These are phyloP conservation scores for Ambrosia hybrid DNA, from an alignment of 140 eudicot genomes.

Conservation along the genomic window DNA sequence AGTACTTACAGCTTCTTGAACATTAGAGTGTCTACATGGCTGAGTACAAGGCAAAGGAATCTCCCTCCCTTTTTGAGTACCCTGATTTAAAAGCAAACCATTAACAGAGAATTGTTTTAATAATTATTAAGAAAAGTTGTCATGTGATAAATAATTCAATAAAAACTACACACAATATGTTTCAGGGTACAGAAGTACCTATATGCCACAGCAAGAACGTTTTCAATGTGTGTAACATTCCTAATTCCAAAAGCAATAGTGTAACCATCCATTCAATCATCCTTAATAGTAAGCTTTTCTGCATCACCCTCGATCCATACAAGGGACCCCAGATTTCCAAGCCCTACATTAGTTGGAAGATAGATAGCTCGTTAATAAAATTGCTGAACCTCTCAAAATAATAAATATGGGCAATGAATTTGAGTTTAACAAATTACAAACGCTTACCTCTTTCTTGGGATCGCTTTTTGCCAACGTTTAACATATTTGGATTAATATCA, in stretches of 20 bases:
- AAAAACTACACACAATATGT: neutral
- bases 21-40: constrained; percentile 84
- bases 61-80: constrained; percentile 92
- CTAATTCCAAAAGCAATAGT: constrained; percentile 98
- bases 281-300: constrained; percentile 71
- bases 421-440: constrained; percentile 3
- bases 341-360: constrained; percentile 44
- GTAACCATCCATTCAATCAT: constrained; percentile 89
- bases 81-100: constrained; percentile 45
- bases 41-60: constrained; percentile 94
- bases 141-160: constrained; percentile 1
- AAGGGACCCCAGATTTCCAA: constrained; percentile 64
- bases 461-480: constrained; percentile 86
- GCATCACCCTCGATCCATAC: constrained; percentile 98
- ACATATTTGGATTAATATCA: constrained; percentile 94
- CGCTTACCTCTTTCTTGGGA: constrained; percentile 81
- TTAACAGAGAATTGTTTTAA: neutral
- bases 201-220: constrained; percentile 85
- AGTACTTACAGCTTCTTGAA: constrained; percentile 84
- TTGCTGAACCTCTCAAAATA: neutral
- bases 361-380: constrained; percentile 1
- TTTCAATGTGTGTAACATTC: constrained; percentile 95
- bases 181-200: constrained; percentile 43
- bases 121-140: neutral
- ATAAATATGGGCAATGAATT: neutral